Percentiles rank a stretch among this genome's conserved stretches.
phyloP scores from a whole-genome alignment of 768 basidiomycete genomes.

The Hygrophoropsis aurantiaca region DNA sequence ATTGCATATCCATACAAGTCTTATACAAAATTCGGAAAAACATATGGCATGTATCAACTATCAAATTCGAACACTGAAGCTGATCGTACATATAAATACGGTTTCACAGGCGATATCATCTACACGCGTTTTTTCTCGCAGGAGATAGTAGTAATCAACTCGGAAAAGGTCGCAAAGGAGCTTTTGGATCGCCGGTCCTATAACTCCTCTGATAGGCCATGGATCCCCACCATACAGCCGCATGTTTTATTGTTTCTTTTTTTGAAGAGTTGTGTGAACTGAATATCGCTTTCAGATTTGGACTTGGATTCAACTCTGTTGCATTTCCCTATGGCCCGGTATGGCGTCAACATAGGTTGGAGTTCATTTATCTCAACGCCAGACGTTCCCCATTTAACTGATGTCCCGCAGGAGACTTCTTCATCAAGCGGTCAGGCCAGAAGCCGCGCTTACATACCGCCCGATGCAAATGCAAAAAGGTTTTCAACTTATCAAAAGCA shows the following conservation, averaged over 20 bases:
- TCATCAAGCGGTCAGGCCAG: background rate
- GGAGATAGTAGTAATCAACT: slow-evolving; percentile 42
- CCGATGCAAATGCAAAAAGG: background rate
- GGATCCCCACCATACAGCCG: background rate
- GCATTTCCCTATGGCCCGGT: background rate
- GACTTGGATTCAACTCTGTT: background rate
- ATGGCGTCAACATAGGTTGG: slow-evolving; percentile 1
- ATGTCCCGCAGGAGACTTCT: slow-evolving; percentile 4
- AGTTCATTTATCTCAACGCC: background rate
- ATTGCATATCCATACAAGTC: slow-evolving; percentile 10
- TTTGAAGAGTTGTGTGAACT: background rate
- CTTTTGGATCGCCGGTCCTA: slow-evolving; percentile 42
- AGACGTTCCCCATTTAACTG: slow-evolving; percentile 17
- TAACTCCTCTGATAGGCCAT: slow-evolving; percentile 48
- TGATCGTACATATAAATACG: background rate
- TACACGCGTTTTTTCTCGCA: slow-evolving; percentile 45
- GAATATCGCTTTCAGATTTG: background rate
- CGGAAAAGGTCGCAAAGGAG: slow-evolving; percentile 36
- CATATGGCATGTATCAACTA: slow-evolving; percentile 21
- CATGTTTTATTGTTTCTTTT: background rate
- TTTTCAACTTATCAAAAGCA: background rate
- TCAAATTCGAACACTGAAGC: background rate
- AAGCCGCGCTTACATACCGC: background rate
- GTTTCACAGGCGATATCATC: slow-evolving; percentile 36
- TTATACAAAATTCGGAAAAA: slow-evolving; percentile 19